Percentiles rank a stretch among this genome's conserved stretches.
Conservation (phyloP, 2,329 filamentous ascomycete species). For the Sclerotinia borealis region DNA sequence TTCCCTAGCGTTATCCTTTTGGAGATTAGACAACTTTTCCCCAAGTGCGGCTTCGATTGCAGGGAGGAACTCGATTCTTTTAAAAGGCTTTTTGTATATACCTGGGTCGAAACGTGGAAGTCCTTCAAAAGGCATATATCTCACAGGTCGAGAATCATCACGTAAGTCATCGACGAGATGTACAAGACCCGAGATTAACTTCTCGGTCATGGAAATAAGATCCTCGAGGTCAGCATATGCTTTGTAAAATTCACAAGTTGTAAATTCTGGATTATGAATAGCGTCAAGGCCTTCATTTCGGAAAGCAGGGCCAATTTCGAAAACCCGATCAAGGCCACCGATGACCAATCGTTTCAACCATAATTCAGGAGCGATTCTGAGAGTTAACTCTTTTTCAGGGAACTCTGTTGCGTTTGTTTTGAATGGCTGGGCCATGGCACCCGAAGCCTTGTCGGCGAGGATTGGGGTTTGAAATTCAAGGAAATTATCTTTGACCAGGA, state of each 20-base stretch:
- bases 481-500: slow-evolving; percentile 66
- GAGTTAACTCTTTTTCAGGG: slow-evolving; percentile 60
- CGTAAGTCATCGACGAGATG: slow-evolving; percentile 44
- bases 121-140: slow-evolving; percentile 15
- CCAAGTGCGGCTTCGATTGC: slow-evolving; percentile 65
- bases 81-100: slow-evolving; percentile 51
- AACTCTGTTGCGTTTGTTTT: slow-evolving; percentile 74
- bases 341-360: slow-evolving; percentile 91
- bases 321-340: slow-evolving; percentile 81
- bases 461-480: slow-evolving; percentile 90
- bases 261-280: slow-evolving; percentile 96
- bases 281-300: slow-evolving; percentile 88
- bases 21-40: slow-evolving; percentile 35
- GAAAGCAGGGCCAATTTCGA: slow-evolving; percentile 89
- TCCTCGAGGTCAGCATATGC: slow-evolving; percentile 72
- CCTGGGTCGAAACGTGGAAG: slow-evolving; percentile 44
- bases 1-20: slow-evolving; percentile 46
- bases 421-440: slow-evolving; percentile 83
- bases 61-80: slow-evolving; percentile 73
- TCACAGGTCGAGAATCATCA: slow-evolving; percentile 38
- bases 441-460: slow-evolving; percentile 74
- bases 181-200: slow-evolving; percentile 57
- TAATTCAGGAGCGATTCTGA: slow-evolving; percentile 88
- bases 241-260: slow-evolving; percentile 94
- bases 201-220: slow-evolving; percentile 70